Conservation (phyloP, 2,329 filamentous ascomycete species). For the Beauveria brongniartii region DNA sequence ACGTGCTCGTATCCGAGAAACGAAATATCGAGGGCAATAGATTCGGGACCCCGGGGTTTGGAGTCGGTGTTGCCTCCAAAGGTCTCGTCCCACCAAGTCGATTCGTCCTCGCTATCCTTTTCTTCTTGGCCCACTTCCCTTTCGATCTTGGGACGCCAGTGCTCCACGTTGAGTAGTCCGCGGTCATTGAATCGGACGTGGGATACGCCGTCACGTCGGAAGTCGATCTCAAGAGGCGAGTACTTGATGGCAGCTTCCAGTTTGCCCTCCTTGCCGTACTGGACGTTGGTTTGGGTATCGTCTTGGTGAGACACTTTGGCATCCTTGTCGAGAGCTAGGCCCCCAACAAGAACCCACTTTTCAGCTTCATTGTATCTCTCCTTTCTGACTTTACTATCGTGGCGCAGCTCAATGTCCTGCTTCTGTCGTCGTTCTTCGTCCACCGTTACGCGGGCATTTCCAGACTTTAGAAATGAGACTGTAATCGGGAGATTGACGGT, state of each 20-base stretch:
- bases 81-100: slow-evolving; percentile 95
- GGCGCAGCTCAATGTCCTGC: slow-evolving; percentile 78
- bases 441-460: slow-evolving; percentile 75
- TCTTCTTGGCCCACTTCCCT: slow-evolving; percentile 40
- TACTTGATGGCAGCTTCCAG: slow-evolving; percentile 81
- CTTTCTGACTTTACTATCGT: slow-evolving; percentile 77
- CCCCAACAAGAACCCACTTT: slow-evolving; percentile 79
- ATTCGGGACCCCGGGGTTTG: slow-evolving; percentile 92
- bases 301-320: slow-evolving; percentile 61
- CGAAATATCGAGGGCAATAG: slow-evolving; percentile 80
- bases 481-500: slow-evolving; percentile 74
- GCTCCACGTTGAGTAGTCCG: slow-evolving; percentile 88
- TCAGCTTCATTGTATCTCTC: slow-evolving; percentile 91
- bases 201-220: slow-evolving; percentile 71
- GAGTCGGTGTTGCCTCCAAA: slow-evolving; percentile 94
- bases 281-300: slow-evolving; percentile 61
- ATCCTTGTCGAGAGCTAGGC: slow-evolving; percentile 61
- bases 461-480: slow-evolving; percentile 83
- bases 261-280: slow-evolving; percentile 67
- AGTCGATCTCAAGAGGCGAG: slow-evolving; percentile 76
- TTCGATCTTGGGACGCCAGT: slow-evolving; percentile 87
- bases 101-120: slow-evolving; percentile 59
- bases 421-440: slow-evolving; percentile 89
- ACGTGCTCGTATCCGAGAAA: slow-evolving; percentile 91
- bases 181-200: slow-evolving; percentile 85